Evolutionary conservation across 202 grass and related monocot species (phyloP).

Genomic region (Schoenoplectus tabernaemontani): DNA sequence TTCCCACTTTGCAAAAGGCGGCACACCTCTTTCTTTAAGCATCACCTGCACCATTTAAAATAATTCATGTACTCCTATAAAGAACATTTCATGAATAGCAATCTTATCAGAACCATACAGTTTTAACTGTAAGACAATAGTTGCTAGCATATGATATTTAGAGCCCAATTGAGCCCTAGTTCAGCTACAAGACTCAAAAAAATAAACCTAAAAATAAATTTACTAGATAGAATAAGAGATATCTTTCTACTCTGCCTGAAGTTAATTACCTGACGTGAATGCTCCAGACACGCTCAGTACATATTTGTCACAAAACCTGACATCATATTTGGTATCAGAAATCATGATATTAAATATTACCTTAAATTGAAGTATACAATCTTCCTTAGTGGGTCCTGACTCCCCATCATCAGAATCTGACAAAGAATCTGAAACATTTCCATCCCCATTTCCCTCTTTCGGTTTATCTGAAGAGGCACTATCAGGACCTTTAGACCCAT

Average conservation of each 20-base stretch:
- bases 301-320: neutral
- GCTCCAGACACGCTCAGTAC: neutral
- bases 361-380: slow-evolving; percentile 94
- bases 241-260: neutral
- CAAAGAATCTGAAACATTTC: slow-evolving; percentile 72
- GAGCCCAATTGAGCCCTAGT: slow-evolving; percentile 8
- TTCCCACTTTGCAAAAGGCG: slow-evolving; percentile 98
- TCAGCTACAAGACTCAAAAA: neutral
- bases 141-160: slow-evolving; percentile 1
- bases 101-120: neutral
- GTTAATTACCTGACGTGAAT: slow-evolving; percentile 27
- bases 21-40: slow-evolving; percentile 88
- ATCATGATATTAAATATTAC: slow-evolving; percentile 31
- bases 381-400: slow-evolving; percentile 79
- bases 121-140: neutral
- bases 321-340: neutral
- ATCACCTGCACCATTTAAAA: slow-evolving; percentile 58
- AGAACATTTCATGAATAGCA: neutral
- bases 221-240: neutral
- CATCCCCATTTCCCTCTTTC: slow-evolving; percentile 56
- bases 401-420: slow-evolving; percentile 91
- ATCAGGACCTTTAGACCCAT: slow-evolving; percentile 81
- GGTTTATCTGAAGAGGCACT: slow-evolving; percentile 55
- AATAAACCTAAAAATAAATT: neutral
- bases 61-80: neutral